Evolutionary conservation across 2,329 filamentous ascomycete species (phyloP).

Genomic region (Pseudogymnoascus verrucosus): DNA sequence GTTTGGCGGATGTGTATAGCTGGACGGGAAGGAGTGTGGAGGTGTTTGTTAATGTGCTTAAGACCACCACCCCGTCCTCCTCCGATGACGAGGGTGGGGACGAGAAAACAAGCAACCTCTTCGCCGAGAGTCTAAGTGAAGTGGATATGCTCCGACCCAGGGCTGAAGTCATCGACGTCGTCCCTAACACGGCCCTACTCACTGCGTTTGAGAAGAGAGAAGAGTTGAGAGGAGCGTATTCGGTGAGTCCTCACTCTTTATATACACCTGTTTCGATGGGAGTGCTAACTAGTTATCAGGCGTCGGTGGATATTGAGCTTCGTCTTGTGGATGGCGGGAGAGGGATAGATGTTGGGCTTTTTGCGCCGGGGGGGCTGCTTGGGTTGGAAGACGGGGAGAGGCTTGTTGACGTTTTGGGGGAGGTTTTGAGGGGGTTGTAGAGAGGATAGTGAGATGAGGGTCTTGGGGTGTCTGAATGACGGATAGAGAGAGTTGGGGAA

Average conservation of each 20-base stretch:
- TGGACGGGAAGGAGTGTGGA: constrained; percentile 70
- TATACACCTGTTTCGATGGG: constrained; percentile 9
- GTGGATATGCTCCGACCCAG: not conserved
- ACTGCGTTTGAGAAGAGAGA: not conserved
- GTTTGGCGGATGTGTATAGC: constrained; percentile 60
- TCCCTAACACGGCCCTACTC: not conserved
- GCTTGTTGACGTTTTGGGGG: constrained; percentile 10
- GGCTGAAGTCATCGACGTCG: not conserved
- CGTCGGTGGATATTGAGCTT: constrained; percentile 26
- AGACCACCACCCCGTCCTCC: constrained; percentile 10
- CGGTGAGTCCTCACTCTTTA: constrained; percentile 5
- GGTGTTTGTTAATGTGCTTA: constrained; percentile 76
- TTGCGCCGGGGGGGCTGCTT: constrained; percentile 21
- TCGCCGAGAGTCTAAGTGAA: not conserved
- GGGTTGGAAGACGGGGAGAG: constrained; percentile 17
- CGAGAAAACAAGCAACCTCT: not conserved
- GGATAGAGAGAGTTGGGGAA: not conserved
- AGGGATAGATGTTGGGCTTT: constrained; percentile 25
- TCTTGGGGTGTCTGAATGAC: not conserved
- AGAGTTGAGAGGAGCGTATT: not conserved
- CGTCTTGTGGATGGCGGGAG: constrained; percentile 17
- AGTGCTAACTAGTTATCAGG: constrained; percentile 16
- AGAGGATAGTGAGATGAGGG: not conserved
- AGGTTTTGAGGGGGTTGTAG: not conserved
- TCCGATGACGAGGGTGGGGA: not conserved